These are phyloP conservation scores for Ganoderma multipileum DNA, from an alignment of 1,284 basidiomycete species.

Conservation along the genomic window DNA sequence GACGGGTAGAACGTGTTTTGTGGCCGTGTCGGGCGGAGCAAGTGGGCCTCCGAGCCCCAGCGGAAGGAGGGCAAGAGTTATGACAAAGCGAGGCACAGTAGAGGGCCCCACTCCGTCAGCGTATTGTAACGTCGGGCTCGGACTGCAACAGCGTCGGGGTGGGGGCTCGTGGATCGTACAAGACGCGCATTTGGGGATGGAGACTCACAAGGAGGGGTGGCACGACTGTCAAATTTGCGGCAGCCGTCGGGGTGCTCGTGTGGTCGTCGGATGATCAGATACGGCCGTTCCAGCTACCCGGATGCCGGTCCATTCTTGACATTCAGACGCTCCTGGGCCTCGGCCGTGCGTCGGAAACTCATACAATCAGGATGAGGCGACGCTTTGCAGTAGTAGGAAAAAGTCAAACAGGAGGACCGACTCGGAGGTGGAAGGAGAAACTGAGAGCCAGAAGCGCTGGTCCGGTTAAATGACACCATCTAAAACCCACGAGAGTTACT, in stretches of 20 bases:
- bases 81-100: constrained; percentile 7
- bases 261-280: constrained; percentile 7
- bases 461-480: too few species aligned
- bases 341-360: not conserved
- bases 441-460: too few species aligned
- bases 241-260: not conserved
- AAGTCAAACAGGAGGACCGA: not conserved
- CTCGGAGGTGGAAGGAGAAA: too few species aligned
- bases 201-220: not conserved
- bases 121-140: not conserved
- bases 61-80: constrained; percentile 1
- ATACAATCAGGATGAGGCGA: not conserved
- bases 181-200: not conserved
- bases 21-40: constrained; percentile 14
- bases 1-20: not conserved
- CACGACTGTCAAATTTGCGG: constrained; percentile 4
- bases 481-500: too few species aligned
- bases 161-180: constrained; percentile 8
- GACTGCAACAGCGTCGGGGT: not conserved
- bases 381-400: not conserved
- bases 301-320: not conserved
- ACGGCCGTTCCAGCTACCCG: not conserved
- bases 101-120: not conserved
- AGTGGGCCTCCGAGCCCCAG: constrained; percentile 16
- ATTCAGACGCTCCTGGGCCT: not conserved